These are phyloP conservation scores for Aeminium ludgeri DNA, from an alignment of 495 filamentous ascomycete species.

Conservation along the genomic window DNA sequence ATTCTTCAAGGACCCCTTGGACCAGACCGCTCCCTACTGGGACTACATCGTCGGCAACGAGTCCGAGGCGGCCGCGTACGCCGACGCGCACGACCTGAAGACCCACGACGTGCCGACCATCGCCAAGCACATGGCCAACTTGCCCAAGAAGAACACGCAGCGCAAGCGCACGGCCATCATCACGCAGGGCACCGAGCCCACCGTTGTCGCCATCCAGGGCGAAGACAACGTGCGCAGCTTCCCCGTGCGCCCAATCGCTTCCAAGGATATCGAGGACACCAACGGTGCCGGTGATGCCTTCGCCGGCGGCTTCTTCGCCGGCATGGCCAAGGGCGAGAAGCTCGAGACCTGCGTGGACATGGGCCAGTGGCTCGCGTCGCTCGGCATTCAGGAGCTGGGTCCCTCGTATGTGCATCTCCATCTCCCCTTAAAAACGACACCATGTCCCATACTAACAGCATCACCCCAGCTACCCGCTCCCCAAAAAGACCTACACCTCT, in stretches of 20 bases:
- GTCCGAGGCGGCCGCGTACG: conserved; percentile 75
- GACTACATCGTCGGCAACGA: conserved; percentile 97
- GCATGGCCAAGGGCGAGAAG: conserved; percentile 65
- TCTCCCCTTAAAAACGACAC: neutral
- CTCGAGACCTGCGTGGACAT: conserved; percentile 63
- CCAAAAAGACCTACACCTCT: conserved; percentile 55
- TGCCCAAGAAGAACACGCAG: conserved; percentile 78
- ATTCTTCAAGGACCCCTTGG: conserved; percentile 94
- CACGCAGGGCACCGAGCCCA: conserved; percentile 85
- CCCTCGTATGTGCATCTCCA: conserved; percentile 57
- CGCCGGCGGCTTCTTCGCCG: conserved; percentile 81
- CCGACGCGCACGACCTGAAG: conserved; percentile 51
- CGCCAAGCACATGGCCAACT: conserved; percentile 62
- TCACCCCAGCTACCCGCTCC: conserved; percentile 52
- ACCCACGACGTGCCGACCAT: conserved; percentile 73
- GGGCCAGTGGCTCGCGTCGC: conserved; percentile 85
- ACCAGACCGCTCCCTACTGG: conserved; percentile 70
- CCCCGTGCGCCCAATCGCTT: conserved; percentile 58
- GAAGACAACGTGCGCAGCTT: conserved; percentile 56
- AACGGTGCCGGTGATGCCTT: conserved; percentile 96
- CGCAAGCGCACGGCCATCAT: conserved; percentile 70
- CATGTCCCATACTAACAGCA: conserved; percentile 7
- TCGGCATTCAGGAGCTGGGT: conserved; percentile 85
- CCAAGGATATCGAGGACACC: conserved; percentile 74
- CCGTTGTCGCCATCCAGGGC: conserved; percentile 55